A percentile compares a stretch with the other conserved stretches of the same genome.
Conservation (phyloP, 2,329 filamentous ascomycete species). For the Arthroderma sp. region DNA sequence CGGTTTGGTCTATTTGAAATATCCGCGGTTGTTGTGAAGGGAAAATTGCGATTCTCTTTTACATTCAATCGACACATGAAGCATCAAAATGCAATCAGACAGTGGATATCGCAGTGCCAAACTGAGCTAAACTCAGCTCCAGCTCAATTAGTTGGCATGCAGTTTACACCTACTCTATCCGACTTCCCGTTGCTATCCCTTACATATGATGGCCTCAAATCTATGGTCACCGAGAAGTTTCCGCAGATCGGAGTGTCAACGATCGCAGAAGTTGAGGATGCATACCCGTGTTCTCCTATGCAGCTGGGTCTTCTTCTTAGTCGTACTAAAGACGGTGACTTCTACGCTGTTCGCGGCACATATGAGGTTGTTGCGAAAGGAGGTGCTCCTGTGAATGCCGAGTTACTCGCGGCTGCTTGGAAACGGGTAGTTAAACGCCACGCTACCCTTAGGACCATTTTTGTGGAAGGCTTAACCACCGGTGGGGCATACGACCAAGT, state of each 20-base stretch:
- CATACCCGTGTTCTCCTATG: conserved; percentile 27
- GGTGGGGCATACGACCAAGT: conserved; percentile 23
- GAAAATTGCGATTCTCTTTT: conserved; percentile 36
- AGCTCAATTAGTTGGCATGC: conserved; percentile 15
- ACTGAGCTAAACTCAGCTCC: conserved; percentile 20
- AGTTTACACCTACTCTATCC: conserved; percentile 24
- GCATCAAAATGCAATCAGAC: conserved; percentile 28
- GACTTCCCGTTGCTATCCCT: conserved; percentile 35
- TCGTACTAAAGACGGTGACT: conserved; percentile 19
- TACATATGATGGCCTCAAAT: conserved; percentile 29
- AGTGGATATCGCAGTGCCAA: conserved; percentile 32
- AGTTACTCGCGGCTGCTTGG: conserved; percentile 20
- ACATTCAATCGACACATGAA: conserved; percentile 37
- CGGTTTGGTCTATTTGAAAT: conserved; percentile 40
- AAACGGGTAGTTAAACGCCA: conserved; percentile 20
- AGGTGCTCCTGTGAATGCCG: conserved; percentile 15
- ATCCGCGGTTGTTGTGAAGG: conserved; percentile 36
- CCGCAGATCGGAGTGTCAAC: conserved; percentile 20
- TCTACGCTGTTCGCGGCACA: conserved; percentile 27
- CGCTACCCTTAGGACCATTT: conserved; percentile 26
- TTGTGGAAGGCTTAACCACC: conserved; percentile 21
- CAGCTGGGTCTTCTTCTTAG: conserved; percentile 27
- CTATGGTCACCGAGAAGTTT: conserved; percentile 24
- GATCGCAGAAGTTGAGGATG: conserved; percentile 29
- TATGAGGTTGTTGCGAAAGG: conserved; percentile 19